phyloP scores from a whole-genome alignment of 2,329 filamentous ascomycete genomes.

The Colletotrichum liriopes region DNA sequence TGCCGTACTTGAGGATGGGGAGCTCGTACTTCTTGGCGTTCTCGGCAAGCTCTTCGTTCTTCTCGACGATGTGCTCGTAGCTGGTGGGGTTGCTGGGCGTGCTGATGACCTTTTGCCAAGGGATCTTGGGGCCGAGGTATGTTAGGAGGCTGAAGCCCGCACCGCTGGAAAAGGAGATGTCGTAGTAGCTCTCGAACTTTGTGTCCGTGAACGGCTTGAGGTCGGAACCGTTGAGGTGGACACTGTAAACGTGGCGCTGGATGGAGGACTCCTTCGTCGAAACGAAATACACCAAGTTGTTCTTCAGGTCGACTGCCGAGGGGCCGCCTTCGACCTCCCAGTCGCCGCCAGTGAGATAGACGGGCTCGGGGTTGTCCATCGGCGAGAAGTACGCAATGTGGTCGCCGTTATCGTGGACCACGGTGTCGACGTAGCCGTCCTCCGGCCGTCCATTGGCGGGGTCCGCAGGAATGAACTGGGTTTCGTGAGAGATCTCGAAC shows the following conservation, averaged over 20 bases:
- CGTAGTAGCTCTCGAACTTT: constrained; percentile 82
- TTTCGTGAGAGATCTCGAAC: constrained; percentile 94
- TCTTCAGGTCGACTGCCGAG: constrained; percentile 85
- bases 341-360: constrained; percentile 87
- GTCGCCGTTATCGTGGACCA: constrained; percentile 89
- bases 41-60: constrained; percentile 80
- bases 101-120: constrained; percentile 91
- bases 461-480: constrained; percentile 89
- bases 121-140: constrained; percentile 87
- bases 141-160: constrained; percentile 88
- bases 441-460: constrained; percentile 80
- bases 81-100: constrained; percentile 78
- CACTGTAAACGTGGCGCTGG: constrained; percentile 92
- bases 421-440: constrained; percentile 93
- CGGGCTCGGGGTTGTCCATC: constrained; percentile 84
- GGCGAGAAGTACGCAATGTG: constrained; percentile 96
- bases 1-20: constrained; percentile 86
- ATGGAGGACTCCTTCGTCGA: constrained; percentile 90
- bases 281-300: constrained; percentile 92
- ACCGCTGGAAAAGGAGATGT: constrained; percentile 85
- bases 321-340: constrained; percentile 95
- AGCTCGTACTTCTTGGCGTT: constrained; percentile 84
- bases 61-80: constrained; percentile 82
- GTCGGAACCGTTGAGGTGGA: constrained; percentile 84
- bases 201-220: constrained; percentile 83